Percentiles rank a stretch among this genome's conserved stretches.
Conservation (phyloP, 345 rosid genomes). For the Durio zibethinus region DNA sequence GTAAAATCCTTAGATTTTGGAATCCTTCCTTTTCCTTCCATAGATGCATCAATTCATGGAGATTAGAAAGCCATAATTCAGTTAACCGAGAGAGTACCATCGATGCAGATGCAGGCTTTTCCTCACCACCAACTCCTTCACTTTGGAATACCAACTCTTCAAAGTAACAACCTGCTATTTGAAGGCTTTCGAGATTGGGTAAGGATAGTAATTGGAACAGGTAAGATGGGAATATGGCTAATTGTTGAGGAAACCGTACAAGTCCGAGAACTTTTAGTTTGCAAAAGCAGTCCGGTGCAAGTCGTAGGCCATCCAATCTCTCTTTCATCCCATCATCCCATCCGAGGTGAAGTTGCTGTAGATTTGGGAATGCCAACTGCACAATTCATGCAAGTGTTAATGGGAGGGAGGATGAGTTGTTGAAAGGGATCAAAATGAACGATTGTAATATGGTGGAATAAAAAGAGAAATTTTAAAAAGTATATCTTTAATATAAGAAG, state of each 20-base stretch:
- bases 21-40: not conserved
- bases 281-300: too few relatives aligned
- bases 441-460: too few relatives aligned
- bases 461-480: too few relatives aligned
- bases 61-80: not conserved
- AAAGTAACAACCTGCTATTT: not conserved
- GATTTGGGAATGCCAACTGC: not conserved
- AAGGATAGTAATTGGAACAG: not conserved
- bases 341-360: too few relatives aligned
- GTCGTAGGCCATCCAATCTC: too few relatives aligned
- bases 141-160: not conserved
- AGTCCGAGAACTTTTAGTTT: not conserved
- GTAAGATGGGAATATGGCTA: not conserved
- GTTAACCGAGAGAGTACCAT: not conserved
- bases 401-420: too few relatives aligned
- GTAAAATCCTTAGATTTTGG: not conserved
- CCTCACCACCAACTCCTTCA: not conserved
- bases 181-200: not conserved
- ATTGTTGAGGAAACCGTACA: not conserved
- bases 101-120: not conserved
- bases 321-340: too few relatives aligned
- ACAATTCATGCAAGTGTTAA: not conserved
- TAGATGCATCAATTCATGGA: not conserved
- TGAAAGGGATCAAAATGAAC: too few relatives aligned
- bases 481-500: too few relatives aligned